Conservation (phyloP, 495 filamentous ascomycete genomes). For the Trichodelitschia bisporula region DNA sequence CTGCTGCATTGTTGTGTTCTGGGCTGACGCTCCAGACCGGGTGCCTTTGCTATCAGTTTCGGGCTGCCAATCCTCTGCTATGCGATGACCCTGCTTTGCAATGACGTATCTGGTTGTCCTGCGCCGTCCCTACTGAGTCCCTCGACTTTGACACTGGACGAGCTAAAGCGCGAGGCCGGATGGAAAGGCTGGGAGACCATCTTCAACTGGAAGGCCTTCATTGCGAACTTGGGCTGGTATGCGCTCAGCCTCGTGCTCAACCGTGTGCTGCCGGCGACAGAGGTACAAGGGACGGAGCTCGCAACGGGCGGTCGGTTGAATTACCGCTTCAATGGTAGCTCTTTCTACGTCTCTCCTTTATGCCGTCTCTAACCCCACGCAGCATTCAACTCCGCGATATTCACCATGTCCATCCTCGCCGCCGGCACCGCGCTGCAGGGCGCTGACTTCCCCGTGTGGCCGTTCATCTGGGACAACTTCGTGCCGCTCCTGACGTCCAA, state of each 20-base stretch:
- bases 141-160: constrained; percentile 38
- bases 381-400: constrained; percentile 58
- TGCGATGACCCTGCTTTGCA: constrained; percentile 60
- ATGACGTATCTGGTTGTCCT: constrained; percentile 78
- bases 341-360: constrained; percentile 2
- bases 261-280: constrained; percentile 51
- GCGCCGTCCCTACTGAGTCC: constrained; percentile 63
- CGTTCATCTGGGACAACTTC: constrained; percentile 80
- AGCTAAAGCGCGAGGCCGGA: constrained; percentile 50
- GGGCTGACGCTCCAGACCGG: constrained; percentile 29
- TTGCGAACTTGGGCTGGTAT: constrained; percentile 50
- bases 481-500: constrained; percentile 64
- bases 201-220: constrained; percentile 32
- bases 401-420: constrained; percentile 39
- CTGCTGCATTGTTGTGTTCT: constrained; percentile 2
- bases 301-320: constrained; percentile 47
- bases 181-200: constrained; percentile 51
- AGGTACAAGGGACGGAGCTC: constrained; percentile 43
- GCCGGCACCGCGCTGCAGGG: constrained; percentile 56
- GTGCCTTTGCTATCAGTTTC: constrained; percentile 47
- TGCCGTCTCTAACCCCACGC: constrained; percentile 4
- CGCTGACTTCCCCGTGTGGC: constrained; percentile 67
- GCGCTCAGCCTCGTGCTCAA: constrained; percentile 50
- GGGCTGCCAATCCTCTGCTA: constrained; percentile 57
- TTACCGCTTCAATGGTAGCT: constrained; percentile 69